Base-by-base conservation (phyloP, 768 basidiomycete genomes). In the Lentinula raphanica region DNA sequence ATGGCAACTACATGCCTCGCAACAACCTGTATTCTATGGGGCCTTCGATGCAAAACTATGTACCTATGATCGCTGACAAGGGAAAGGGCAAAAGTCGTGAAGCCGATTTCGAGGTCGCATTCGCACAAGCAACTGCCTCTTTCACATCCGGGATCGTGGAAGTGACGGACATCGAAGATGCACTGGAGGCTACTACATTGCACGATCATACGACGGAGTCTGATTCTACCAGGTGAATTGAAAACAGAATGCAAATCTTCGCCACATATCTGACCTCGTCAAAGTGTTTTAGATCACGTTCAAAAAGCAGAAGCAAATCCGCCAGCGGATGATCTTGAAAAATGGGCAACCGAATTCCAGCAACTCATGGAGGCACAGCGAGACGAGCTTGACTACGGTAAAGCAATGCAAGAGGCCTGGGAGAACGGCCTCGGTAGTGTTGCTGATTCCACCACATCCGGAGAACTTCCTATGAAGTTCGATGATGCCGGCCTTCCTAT, bases 261-360 rank as follows among this genome's bases (percentile, higher is more conserved):
- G 9, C 7, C 21, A 29, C 13, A 9, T 49, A 21, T 64, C 28
- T 60, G 38, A 11, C 31, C 44, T 60, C 53, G 40, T 31, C 19
- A 15, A 60, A 92, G 89, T 39, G 74, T 83, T 36, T 89, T 84
- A 87, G 76, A 84, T 44, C 74, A 82, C 35, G 68, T 87, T 27
- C 83, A 82, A 64, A 76, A 80, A 54, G 85, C 84, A 1, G 81
- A 81, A 25, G 59, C 79, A 23, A 80, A 84, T 2, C 82, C 85
- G 1, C 76, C 81, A 4, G 65, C 75, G 23, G 86, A 84, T 67
- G 87, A 90, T 58, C 68, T 90, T 56, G 82, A 84, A 1, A 86
- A 85, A 69, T 92, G 90, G 90, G 92, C 93, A 69, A 81, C 88
- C 5, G 85, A 92, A 68, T 88, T 92, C 61, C 86, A 87, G 66